Evolutionary conservation across 1,284 basidiomycete species (phyloP).

Genomic region (Ceratobasidium sp.): DNA sequence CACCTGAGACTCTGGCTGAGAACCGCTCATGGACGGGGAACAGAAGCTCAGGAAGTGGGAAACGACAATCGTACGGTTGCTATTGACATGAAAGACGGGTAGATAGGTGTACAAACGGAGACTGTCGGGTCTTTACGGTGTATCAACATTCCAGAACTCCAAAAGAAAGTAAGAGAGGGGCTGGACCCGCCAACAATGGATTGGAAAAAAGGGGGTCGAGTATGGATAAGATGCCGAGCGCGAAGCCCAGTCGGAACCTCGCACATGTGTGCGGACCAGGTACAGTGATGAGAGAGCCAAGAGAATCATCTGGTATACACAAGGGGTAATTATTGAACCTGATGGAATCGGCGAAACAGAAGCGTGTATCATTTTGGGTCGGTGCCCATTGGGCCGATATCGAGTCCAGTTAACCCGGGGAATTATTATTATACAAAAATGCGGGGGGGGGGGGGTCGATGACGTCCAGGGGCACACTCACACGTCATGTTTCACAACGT

Average conservation of each 20-base stretch:
- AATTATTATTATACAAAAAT: neutral
- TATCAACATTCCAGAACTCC: neutral
- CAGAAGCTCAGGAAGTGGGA: neutral
- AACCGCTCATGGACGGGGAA: neutral
- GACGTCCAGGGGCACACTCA: neutral
- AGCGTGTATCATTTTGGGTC: neutral
- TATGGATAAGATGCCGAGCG: conserved; percentile 5
- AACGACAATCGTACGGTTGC: neutral
- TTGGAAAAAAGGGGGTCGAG: neutral
- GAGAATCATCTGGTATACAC: neutral
- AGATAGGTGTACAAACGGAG: neutral
- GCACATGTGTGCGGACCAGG: neutral
- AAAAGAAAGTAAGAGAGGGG: conserved; percentile 1
- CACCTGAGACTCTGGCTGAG: neutral
- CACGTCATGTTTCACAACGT: neutral
- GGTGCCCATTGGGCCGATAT: neutral
- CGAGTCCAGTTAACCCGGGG: neutral
- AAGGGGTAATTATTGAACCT: neutral
- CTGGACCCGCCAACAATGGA: neutral
- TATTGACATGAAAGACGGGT: neutral
- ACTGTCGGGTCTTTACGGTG: neutral
- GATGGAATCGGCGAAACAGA: neutral
- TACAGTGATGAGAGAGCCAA: neutral
- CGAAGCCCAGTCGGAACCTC: neutral
- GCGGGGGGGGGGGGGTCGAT: neutral